phyloP scores from a whole-genome alignment of 2,329 filamentous ascomycete species.

The Fusarium metavorans region DNA sequence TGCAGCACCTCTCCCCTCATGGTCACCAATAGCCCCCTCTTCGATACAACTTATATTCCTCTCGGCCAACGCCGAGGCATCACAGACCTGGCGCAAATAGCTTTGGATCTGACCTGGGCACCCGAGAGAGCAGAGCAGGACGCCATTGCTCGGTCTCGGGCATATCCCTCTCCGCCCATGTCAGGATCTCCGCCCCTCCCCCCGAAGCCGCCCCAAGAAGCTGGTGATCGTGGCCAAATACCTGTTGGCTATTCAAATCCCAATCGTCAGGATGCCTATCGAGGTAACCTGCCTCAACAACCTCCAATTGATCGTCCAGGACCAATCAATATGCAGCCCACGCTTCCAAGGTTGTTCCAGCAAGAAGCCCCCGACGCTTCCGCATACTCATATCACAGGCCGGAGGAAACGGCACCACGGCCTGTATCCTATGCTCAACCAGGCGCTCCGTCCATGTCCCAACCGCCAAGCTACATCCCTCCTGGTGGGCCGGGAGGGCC shows the following conservation, averaged over 20 bases:
- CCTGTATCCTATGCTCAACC: constrained; percentile 43
- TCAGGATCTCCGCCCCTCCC: constrained; percentile 75
- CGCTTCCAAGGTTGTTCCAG: constrained; percentile 45
- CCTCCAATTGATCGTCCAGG: constrained; percentile 40
- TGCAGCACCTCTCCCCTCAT: constrained; percentile 58
- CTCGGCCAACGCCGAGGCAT: constrained; percentile 71
- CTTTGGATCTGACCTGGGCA: constrained; percentile 59
- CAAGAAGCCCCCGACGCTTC: constrained; percentile 41
- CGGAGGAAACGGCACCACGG: constrained; percentile 42
- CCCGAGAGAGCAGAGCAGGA: constrained; percentile 63
- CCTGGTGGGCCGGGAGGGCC: constrained; percentile 30
- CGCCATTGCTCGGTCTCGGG: constrained; percentile 67
- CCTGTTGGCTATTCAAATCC: constrained; percentile 58
- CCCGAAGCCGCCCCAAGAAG: constrained; percentile 69
- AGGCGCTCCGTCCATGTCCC: constrained; percentile 26
- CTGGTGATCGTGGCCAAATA: constrained; percentile 64
- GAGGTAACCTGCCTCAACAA: constrained; percentile 50
- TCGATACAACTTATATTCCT: constrained; percentile 57
- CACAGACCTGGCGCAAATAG: constrained; percentile 66
- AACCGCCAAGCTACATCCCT: constrained; percentile 40
- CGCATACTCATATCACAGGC: constrained; percentile 43
- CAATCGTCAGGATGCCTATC: constrained; percentile 63
- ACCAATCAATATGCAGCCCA: constrained; percentile 39
- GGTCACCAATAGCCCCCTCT: constrained; percentile 62
- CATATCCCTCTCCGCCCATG: constrained; percentile 81